Evolutionary conservation across 768 basidiomycete genomes (phyloP).

Genomic region (Zangia roseola): DNA sequence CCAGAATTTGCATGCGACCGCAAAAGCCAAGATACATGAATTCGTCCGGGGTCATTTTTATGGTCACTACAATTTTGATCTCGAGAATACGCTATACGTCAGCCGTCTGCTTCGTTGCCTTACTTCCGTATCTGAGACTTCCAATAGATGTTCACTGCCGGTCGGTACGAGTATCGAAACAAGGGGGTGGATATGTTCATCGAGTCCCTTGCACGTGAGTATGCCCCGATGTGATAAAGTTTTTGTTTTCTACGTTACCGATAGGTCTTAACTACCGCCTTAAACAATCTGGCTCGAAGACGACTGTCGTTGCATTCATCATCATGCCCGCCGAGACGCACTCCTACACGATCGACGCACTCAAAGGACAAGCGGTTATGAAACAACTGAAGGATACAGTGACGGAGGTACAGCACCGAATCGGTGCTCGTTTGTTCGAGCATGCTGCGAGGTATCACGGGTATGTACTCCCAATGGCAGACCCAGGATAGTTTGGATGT

Average conservation of each 20-base stretch:
- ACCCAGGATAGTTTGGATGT: not conserved
- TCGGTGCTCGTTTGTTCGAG: slow-evolving; percentile 91
- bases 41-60: slow-evolving; percentile 98
- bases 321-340: slow-evolving; percentile 97
- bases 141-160: slow-evolving; percentile 93
- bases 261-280: slow-evolving; percentile 60
- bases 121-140: slow-evolving; percentile 5
- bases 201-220: slow-evolving; percentile 85
- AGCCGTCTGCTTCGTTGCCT: slow-evolving; percentile 20
- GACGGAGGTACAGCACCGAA: slow-evolving; percentile 89
- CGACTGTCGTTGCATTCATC: slow-evolving; percentile 95
- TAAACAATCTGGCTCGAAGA: slow-evolving; percentile 60
- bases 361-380: slow-evolving; percentile 96
- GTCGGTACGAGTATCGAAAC: slow-evolving; percentile 97
- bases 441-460: slow-evolving; percentile 92
- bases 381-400: slow-evolving; percentile 96
- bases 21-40: slow-evolving; percentile 98
- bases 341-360: slow-evolving; percentile 95
- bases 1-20: slow-evolving; percentile 88
- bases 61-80: slow-evolving; percentile 94
- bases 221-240: not conserved
- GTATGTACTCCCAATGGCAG: slow-evolving; percentile 41
- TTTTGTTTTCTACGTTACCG: not conserved
- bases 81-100: slow-evolving; percentile 87
- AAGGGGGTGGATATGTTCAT: slow-evolving; percentile 99